phyloP scores from a whole-genome alignment of 352 stramenopile genomes.

The Globisporangium rhizosaccharum region DNA sequence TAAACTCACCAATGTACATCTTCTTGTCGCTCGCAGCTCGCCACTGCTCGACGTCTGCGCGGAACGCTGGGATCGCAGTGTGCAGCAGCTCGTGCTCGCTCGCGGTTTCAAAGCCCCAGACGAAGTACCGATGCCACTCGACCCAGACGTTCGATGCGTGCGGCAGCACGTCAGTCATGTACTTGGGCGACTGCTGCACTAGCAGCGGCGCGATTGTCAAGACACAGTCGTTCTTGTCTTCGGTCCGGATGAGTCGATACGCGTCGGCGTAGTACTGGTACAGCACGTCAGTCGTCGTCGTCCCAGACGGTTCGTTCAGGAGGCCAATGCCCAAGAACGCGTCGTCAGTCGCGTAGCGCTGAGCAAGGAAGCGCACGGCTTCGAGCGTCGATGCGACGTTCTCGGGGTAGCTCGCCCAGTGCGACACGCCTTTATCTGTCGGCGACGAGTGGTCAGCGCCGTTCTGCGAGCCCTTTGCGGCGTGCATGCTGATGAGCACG shows the following conservation, averaged over 20 bases:
- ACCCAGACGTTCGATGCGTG: conserved; percentile 68
- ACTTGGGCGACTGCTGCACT: conserved; percentile 33
- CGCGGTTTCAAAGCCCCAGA: conserved; percentile 69
- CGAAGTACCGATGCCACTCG: conserved; percentile 81
- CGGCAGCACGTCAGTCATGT: conserved; percentile 49
- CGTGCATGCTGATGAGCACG: conserved; percentile 45
- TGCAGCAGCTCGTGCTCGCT: conserved; percentile 45
- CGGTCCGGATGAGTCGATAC: conserved; percentile 50
- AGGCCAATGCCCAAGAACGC: conserved; percentile 75
- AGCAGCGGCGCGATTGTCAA: conserved; percentile 52
- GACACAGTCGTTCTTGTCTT: conserved; percentile 52
- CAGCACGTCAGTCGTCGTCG: conserved; percentile 47
- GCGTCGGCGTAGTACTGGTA: conserved; percentile 73
- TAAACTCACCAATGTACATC: conserved; percentile 46
- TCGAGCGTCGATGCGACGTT: conserved; percentile 58
- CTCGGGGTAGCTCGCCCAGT: conserved; percentile 44
- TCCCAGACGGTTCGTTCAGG: conserved; percentile 62
- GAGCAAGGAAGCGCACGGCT: conserved; percentile 39
- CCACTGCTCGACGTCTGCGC: conserved; percentile 31
- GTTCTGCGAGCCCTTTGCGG: conserved; percentile 52
- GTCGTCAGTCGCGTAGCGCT: conserved; percentile 58
- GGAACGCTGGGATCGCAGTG: conserved; percentile 38
- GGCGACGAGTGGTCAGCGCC: conserved; percentile 62
- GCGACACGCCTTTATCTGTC: conserved; percentile 27
- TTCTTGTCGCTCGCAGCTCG: conserved; percentile 31